A percentile compares a stretch with the other conserved stretches of the same genome.
phyloP scores from a whole-genome alignment of 306 rosid genomes.

The Cucumis melo region DNA sequence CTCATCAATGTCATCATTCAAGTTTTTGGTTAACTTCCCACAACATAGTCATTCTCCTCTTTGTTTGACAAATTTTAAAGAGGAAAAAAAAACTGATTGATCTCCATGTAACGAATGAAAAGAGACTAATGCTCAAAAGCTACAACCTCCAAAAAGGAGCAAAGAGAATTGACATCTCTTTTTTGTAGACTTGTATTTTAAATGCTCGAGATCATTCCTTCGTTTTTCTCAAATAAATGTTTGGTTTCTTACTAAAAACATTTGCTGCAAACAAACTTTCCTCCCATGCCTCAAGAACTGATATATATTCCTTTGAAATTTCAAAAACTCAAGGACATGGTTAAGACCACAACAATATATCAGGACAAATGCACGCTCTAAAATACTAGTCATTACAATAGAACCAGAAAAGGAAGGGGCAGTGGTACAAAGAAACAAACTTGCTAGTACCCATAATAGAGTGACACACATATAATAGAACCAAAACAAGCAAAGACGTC shows the following conservation, averaged over 20 bases:
- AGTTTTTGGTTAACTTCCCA: not conserved
- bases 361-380: not conserved
- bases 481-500: constrained; percentile 1
- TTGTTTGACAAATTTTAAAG: no score
- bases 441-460: not conserved
- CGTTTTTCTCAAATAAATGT: not conserved
- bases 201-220: not conserved
- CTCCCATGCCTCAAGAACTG: not conserved
- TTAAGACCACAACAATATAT: not conserved
- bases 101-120: no score
- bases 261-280: not conserved
- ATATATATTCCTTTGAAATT: not conserved
- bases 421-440: not conserved
- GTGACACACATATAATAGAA: not conserved
- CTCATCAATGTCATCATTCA: not conserved
- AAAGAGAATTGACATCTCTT: not conserved
- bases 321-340: not conserved
- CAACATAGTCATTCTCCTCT: not conserved
- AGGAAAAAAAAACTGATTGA: no score
- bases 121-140: no score
- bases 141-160: no score
- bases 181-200: not conserved
- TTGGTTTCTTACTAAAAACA: not conserved
- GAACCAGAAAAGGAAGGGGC: not conserved
- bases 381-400: not conserved